These are phyloP conservation scores for Alternaria panax DNA, from an alignment of 2,329 filamentous ascomycete genomes.

Conservation along the genomic window DNA sequence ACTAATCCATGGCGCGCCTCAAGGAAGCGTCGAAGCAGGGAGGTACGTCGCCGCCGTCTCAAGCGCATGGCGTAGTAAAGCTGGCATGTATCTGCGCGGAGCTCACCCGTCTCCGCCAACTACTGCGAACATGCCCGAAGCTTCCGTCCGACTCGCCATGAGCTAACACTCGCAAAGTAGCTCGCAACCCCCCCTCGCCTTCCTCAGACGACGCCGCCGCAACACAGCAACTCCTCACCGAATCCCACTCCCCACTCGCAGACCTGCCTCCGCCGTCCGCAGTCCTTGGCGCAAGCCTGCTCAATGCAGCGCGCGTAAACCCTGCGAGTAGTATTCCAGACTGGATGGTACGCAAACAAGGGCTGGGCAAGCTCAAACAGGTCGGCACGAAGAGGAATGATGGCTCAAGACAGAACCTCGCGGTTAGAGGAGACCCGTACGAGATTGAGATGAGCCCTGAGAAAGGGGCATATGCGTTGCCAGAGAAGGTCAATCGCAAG, in stretches of 20 bases:
- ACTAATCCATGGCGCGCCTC: slow-evolving; percentile 23
- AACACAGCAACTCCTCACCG: slow-evolving; percentile 33
- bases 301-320: slow-evolving; percentile 41
- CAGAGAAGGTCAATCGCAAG: slow-evolving; percentile 15
- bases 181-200: neutral
- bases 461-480: slow-evolving; percentile 18
- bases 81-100: neutral
- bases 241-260: slow-evolving; percentile 20
- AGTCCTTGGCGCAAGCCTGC: slow-evolving; percentile 31
- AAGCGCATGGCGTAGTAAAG: neutral
- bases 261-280: slow-evolving; percentile 18
- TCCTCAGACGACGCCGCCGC: slow-evolving; percentile 27
- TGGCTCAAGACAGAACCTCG: slow-evolving; percentile 12
- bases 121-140: neutral
- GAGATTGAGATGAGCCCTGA: slow-evolving; percentile 33
- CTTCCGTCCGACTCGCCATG: neutral
- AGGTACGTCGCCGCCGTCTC: slow-evolving; percentile 1
- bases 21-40: slow-evolving; percentile 7
- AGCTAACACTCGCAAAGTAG: neutral
- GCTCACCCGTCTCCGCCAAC: neutral
- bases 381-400: slow-evolving; percentile 19
- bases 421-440: slow-evolving; percentile 23
- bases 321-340: slow-evolving; percentile 12
- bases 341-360: slow-evolving; percentile 3
- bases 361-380: slow-evolving; percentile 29